These are phyloP conservation scores for Pachyrhizus erosus DNA, from an alignment of 306 rosid genomes.

Conservation along the genomic window DNA sequence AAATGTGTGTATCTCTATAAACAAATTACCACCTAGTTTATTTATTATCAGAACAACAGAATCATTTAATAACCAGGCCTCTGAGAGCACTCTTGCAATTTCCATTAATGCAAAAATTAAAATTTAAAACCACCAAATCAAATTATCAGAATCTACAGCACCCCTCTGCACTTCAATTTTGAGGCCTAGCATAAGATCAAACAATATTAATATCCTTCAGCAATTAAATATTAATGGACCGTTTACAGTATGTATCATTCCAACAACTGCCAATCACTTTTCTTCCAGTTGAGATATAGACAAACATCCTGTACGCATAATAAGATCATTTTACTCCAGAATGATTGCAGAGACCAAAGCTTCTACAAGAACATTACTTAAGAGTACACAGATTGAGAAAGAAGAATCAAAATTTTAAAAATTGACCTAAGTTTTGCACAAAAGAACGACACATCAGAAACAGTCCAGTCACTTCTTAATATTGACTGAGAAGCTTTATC, in stretches of 20 bases:
- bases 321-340: constrained; percentile 21
- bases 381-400: constrained; percentile 29
- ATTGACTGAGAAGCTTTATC: constrained; percentile 18
- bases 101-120: constrained; percentile 17
- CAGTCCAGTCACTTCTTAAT: constrained; percentile 18
- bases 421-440: background rate
- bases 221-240: constrained; percentile 10
- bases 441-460: constrained; percentile 21
- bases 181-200: constrained; percentile 21
- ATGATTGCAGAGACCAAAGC: constrained; percentile 12
- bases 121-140: constrained; percentile 6
- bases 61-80: constrained; percentile 30
- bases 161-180: constrained; percentile 13
- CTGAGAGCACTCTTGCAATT: constrained; percentile 18
- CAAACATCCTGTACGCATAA: constrained; percentile 23
- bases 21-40: constrained; percentile 3
- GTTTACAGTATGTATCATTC: constrained; percentile 24
- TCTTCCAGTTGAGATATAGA: background rate
- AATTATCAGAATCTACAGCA: constrained; percentile 25
- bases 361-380: constrained; percentile 17
- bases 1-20: too few relatives aligned
- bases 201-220: constrained; percentile 22
- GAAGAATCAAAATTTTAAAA: constrained; percentile 21
- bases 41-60: constrained; percentile 28
- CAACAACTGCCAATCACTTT: constrained; percentile 32